Conservation (phyloP, 2,329 filamentous ascomycete species). For the Fusarium sp. region DNA sequence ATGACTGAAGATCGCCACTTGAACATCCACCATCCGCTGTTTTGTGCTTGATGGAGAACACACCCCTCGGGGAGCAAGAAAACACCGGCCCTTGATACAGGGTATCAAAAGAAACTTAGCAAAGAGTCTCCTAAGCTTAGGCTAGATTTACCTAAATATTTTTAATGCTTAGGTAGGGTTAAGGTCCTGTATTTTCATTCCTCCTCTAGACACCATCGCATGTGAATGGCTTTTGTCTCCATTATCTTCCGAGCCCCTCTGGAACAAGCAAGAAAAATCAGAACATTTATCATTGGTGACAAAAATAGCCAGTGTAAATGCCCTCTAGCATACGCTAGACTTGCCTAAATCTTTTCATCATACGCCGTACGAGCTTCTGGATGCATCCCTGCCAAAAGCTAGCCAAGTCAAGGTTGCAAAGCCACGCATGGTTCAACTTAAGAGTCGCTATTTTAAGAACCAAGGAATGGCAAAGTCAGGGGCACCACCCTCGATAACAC, state of each 20-base stretch:
- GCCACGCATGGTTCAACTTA: constrained; percentile 12
- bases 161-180: too few species aligned
- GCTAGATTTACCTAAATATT: too few species aligned
- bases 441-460: constrained; percentile 40
- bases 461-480: constrained; percentile 43
- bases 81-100: too few species aligned
- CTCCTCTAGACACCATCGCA: too few species aligned
- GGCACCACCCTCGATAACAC: constrained; percentile 37
- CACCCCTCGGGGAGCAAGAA: too few species aligned
- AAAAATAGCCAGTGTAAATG: neutral
- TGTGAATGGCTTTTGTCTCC: constrained; percentile 17
- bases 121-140: too few species aligned
- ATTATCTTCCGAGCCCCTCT: constrained; percentile 5
- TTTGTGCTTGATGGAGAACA: neutral
- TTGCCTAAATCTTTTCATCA: neutral
- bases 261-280: neutral
- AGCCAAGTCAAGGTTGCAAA: constrained; percentile 16
- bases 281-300: neutral
- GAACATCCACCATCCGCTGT: constrained; percentile 18
- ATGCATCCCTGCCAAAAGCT: constrained; percentile 25
- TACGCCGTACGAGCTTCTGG: constrained; percentile 7
- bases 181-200: too few species aligned
- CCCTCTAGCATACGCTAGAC: neutral
- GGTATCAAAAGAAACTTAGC: too few species aligned
- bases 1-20: constrained; percentile 28